Conservation (phyloP, 352 stramenopile genomes). For the Phytophthora europaea region DNA sequence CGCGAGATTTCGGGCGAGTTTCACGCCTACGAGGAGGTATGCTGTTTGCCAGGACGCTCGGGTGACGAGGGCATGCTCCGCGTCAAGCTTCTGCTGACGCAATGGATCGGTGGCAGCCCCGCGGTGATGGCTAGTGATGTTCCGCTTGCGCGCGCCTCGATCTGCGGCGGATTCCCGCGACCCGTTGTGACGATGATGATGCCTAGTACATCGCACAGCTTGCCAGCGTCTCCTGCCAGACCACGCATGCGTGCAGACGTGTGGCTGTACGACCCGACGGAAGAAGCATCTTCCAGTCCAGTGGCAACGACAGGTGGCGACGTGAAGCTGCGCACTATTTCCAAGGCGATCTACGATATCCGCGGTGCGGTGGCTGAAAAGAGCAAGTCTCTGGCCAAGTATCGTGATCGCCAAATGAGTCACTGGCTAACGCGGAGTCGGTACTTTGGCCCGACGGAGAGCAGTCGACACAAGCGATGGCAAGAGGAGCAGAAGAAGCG, state of each 20-base stretch:
- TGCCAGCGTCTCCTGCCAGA: constrained; percentile 32
- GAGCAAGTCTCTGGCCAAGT: constrained; percentile 60
- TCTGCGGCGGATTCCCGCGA: constrained; percentile 40
- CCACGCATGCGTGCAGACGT: constrained; percentile 53
- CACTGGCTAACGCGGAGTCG: constrained; percentile 74
- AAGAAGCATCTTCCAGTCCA: constrained; percentile 40
- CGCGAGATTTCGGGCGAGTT: constrained; percentile 61
- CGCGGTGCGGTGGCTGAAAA: constrained; percentile 69
- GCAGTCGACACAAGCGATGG: constrained; percentile 82
- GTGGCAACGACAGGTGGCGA: constrained; percentile 40
- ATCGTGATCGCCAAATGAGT: constrained; percentile 59
- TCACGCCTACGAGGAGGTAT: constrained; percentile 70
- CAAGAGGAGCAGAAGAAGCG: constrained; percentile 73
- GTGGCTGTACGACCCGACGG: constrained; percentile 76
- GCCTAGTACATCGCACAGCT: constrained; percentile 31
- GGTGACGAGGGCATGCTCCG: constrained; percentile 33
- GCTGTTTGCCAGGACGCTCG: constrained; percentile 22
- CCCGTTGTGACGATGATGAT: constrained; percentile 39
- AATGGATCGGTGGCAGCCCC: constrained; percentile 32
- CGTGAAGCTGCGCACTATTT: constrained; percentile 80
- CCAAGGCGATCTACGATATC: constrained; percentile 81
- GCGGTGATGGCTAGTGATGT: constrained; percentile 13
- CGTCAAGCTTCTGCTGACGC: constrained; percentile 30
- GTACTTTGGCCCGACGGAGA: constrained; percentile 84
- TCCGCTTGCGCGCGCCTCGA: constrained; percentile 35